A percentile compares a stretch with the other conserved stretches of the same genome.
Evolutionary conservation across 2,329 filamentous ascomycete genomes (phyloP).

Genomic region (Hypoxylon rubiginosum): DNA sequence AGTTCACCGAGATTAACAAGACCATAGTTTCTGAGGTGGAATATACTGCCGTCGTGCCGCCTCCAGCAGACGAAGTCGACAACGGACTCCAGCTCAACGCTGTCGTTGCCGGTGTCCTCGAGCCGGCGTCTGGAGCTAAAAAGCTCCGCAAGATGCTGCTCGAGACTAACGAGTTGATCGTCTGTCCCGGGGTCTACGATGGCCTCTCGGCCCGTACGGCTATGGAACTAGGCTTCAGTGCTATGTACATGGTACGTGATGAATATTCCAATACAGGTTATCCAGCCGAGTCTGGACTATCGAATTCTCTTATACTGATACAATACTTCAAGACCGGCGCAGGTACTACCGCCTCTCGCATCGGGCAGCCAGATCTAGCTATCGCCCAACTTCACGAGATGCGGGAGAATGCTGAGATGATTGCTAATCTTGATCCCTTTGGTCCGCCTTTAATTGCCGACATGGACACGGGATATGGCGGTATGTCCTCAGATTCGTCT

Average conservation of each 20-base stretch:
- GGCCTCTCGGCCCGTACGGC: conserved; percentile 64
- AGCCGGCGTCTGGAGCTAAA: conserved; percentile 51
- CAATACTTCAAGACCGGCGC: conserved; percentile 60
- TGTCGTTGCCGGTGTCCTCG: conserved; percentile 40
- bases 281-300: background rate
- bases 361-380: conserved; percentile 64
- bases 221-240: conserved; percentile 62
- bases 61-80: conserved; percentile 6
- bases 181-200: conserved; percentile 65
- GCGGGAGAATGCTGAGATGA: conserved; percentile 66
- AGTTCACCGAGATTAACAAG: conserved; percentile 21
- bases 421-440: conserved; percentile 63
- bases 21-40: conserved; percentile 4
- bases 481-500: conserved; percentile 47
- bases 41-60: conserved; percentile 7
- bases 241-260: conserved; percentile 63
- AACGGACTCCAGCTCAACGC: conserved; percentile 41
- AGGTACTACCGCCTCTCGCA: conserved; percentile 62
- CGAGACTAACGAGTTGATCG: conserved; percentile 54
- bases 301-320: conserved; percentile 16
- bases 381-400: conserved; percentile 66
- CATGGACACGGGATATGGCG: conserved; percentile 68
- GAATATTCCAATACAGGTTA: background rate
- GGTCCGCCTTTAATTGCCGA: conserved; percentile 65
- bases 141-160: conserved; percentile 51